A percentile compares a stretch with the other conserved stretches of the same genome.
Evolutionary conservation across 2,329 filamentous ascomycete genomes (phyloP).

Genomic region (Eutypella sp.): DNA sequence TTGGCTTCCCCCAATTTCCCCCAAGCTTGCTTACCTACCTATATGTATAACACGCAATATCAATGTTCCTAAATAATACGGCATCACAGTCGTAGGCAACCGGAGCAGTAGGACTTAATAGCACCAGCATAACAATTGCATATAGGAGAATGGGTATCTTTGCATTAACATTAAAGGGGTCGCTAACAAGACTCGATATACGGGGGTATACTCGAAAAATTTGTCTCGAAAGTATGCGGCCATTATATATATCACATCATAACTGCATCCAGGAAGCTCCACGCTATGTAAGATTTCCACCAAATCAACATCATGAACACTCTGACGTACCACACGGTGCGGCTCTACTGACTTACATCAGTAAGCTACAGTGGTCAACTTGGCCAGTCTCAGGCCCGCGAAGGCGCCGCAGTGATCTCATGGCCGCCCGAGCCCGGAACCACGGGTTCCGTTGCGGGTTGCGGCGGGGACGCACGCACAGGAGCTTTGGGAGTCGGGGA

Average conservation of each 20-base stretch:
- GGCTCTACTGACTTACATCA: neutral
- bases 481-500: neutral
- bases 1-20: too few species aligned
- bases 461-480: neutral
- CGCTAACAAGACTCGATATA: neutral
- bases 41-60: too few species aligned
- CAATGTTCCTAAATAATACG: too few species aligned
- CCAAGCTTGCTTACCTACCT: too few species aligned
- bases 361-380: neutral
- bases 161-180: constrained; percentile 8
- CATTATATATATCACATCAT: neutral
- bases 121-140: too few species aligned
- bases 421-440: neutral
- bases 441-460: neutral
- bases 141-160: constrained; percentile 6
- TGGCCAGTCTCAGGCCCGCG: neutral
- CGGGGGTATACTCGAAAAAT: neutral
- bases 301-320: too few species aligned
- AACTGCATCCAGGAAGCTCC: neutral
- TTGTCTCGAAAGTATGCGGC: neutral
- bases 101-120: too few species aligned
- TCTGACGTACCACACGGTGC: neutral
- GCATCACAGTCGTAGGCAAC: too few species aligned
- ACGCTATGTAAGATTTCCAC: too few species aligned
- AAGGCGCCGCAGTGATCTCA: neutral